These are phyloP conservation scores for Heteromeles arbutifolia DNA, from an alignment of 306 rosid genomes.

Conservation along the genomic window DNA sequence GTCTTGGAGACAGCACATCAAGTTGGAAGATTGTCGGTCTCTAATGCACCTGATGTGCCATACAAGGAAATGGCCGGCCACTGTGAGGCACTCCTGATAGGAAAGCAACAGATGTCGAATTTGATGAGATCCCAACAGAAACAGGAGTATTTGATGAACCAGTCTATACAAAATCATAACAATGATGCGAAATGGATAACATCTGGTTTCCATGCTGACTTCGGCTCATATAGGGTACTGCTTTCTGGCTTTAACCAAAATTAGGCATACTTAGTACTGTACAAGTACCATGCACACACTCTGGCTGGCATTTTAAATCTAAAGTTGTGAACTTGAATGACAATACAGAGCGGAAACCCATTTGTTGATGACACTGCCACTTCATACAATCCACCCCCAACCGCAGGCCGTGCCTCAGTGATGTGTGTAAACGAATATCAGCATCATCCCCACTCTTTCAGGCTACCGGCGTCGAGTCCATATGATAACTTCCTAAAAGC, in stretches of 20 bases:
- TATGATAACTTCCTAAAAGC: slow-evolving; percentile 85
- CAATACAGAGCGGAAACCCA: slow-evolving; percentile 45
- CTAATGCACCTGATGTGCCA: slow-evolving; percentile 44
- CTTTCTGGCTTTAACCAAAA: neutral
- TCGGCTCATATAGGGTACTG: slow-evolving; percentile 36
- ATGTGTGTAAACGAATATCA: slow-evolving; percentile 44
- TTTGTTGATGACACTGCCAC: slow-evolving; percentile 24
- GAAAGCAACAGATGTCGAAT: slow-evolving; percentile 72
- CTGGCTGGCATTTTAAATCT: slow-evolving; percentile 5
- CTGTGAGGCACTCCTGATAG: slow-evolving; percentile 68
- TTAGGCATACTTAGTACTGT: slow-evolving; percentile 1
- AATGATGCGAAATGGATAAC: slow-evolving; percentile 25
- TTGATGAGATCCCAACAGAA: slow-evolving; percentile 46
- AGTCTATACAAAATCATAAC: slow-evolving; percentile 21
- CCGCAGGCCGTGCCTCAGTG: slow-evolving; percentile 18
- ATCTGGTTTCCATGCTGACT: slow-evolving; percentile 6
- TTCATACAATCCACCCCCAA: slow-evolving; percentile 19
- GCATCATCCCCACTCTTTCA: slow-evolving; percentile 41
- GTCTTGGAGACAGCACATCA: slow-evolving; percentile 61
- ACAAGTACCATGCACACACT: neutral
- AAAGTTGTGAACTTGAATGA: slow-evolving; percentile 19
- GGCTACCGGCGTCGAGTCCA: slow-evolving; percentile 81
- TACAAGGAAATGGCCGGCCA: slow-evolving; percentile 76
- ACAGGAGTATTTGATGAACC: slow-evolving; percentile 30
- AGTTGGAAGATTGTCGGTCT: slow-evolving; percentile 55